Evolutionary conservation across 129 eudicot genomes (phyloP), one percentile per base, ranked within the genome.

Genomic region (Silybum marianum): DNA sequence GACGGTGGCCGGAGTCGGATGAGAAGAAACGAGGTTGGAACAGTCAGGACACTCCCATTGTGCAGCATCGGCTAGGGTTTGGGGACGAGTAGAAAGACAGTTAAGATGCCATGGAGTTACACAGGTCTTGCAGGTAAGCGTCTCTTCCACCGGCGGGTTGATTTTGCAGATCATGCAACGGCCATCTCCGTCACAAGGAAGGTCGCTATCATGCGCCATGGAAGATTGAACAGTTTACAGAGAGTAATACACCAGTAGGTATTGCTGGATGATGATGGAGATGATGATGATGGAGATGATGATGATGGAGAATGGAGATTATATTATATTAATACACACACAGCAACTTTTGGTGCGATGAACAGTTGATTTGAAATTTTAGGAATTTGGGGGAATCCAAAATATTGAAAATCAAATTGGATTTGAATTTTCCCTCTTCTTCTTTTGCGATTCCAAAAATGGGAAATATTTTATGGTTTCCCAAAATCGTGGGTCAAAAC

Each of bases 41-140:
- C 98, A 94, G 78, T 94, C 98, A 0, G 98, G 98, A 60, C 98
- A 94, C 80, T 88, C 96, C 88, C 92, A 94, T 13, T 78, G 78
- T 0, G 88, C 69, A 1, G 85, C 83, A 38, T 80, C 82, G 36
- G 89, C 85, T 75, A 88, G 91, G 87, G 91, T 90, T 79, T 76
- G 54, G 1, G 97, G 94, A 13, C 82, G 84, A 8, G 62, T 46
- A 1, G 86, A 85, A 14, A 94, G 91, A 46, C 98, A 94, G 7
- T 73, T 51, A 19, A 90, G 83, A 78, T 94, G 98, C 98, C 98
- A 94, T 0, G 98, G 97, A 32, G 98, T 90, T 60, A 81, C 90
- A 71, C 98, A 94, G 44, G 92, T 94, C 69, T 76, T 84, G 79
- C 98, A 94, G 38, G 85, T 80, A 69, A 94, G 87, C 5, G 83